These are phyloP conservation scores for Microstegium vimineum DNA, from an alignment of 176 grass and related monocot genomes.

Conservation along the genomic window DNA sequence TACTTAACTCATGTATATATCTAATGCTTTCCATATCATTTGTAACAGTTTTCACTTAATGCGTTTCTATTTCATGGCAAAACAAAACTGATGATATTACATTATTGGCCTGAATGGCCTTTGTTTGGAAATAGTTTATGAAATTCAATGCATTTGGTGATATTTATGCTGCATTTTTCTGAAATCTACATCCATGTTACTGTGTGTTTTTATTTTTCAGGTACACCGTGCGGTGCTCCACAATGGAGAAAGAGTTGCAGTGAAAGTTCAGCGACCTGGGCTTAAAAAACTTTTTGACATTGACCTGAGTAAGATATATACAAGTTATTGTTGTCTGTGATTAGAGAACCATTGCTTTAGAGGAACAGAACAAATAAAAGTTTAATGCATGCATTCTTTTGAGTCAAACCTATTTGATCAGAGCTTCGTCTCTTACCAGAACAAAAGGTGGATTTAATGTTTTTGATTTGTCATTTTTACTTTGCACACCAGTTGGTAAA, in stretches of 20 bases:
- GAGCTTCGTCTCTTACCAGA: not conserved
- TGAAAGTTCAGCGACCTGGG: constrained; percentile 93
- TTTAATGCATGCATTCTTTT: not conserved
- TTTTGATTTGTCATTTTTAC: no score
- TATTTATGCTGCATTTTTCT: constrained; percentile 9
- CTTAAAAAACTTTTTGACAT: constrained; percentile 96
- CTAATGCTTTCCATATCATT: not conserved
- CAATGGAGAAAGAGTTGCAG: constrained; percentile 81
- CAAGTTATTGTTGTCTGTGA: not conserved
- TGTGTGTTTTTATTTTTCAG: constrained; percentile 42
- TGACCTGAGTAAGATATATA: constrained; percentile 81
- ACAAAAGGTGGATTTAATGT: constrained; percentile 13
- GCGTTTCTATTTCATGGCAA: not conserved
- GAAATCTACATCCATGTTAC: not conserved
- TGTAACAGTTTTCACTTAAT: not conserved
- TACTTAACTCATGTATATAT: not conserved
- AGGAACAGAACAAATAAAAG: not conserved
- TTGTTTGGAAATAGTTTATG: not conserved
- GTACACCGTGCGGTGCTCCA: constrained; percentile 90
- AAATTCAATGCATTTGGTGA: not conserved
- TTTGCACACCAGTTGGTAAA: not conserved
- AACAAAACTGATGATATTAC: constrained; percentile 1
- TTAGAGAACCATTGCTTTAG: not conserved
- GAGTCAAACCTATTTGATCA: constrained; percentile 6
- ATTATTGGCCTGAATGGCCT: not conserved